phyloP scores from a whole-genome alignment of 306 rosid species.

The Albizia julibrissin region DNA sequence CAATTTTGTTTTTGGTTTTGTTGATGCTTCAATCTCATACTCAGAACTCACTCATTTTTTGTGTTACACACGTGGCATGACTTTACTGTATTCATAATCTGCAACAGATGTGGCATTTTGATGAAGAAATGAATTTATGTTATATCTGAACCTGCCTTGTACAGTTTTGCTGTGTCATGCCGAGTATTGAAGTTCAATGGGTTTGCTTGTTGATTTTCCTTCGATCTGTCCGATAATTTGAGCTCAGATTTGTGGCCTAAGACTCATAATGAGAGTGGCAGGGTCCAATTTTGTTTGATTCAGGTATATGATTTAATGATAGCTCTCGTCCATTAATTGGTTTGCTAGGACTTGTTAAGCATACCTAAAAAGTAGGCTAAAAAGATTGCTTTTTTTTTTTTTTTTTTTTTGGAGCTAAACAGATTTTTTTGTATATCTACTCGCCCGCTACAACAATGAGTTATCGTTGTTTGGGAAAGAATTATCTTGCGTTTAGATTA shows the following conservation, averaged over 20 bases:
- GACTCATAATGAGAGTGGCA: not conserved
- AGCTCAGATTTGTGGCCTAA: not conserved
- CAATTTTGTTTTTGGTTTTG: constrained; percentile 22
- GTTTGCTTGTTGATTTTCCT: not conserved
- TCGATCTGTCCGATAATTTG: not conserved
- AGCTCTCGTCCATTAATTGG: not conserved
- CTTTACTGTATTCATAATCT: not conserved
- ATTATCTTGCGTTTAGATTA: not conserved
- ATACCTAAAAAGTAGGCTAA: not conserved
- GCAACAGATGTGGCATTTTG: constrained; percentile 17
- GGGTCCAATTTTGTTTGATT: not conserved
- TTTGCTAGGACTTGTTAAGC: too few relatives aligned
- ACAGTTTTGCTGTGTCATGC: not conserved
- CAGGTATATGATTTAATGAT: not conserved
- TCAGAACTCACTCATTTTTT: not conserved
- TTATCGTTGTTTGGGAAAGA: not conserved
- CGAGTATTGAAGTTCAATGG: not conserved
- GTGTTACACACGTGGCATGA: not conserved
- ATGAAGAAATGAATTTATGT: constrained; percentile 26
- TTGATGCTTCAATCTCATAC: not conserved
- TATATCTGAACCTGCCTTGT: not conserved
- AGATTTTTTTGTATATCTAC: not conserved
- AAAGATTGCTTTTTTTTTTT: too few relatives aligned
- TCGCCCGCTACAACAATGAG: not conserved
- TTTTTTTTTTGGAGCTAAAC: too few relatives aligned